These are phyloP conservation scores for Saccharomycopsis hybrid DNA, from an alignment of 1,139 yeast species.

Conservation along the genomic window DNA sequence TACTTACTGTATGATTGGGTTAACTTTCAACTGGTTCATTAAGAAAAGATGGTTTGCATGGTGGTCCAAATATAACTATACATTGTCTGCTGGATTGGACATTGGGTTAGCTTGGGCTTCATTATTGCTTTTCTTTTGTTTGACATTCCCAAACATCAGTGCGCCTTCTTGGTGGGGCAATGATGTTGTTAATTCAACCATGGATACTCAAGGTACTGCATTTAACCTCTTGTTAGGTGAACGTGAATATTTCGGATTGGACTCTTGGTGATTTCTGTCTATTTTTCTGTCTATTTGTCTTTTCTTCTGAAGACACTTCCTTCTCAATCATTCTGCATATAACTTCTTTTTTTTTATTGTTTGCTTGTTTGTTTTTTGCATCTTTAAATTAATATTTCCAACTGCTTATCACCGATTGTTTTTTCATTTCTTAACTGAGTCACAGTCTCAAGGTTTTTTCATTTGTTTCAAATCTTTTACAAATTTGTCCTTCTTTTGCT, in stretches of 20 bases:
- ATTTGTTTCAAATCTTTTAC: too few relatives aligned
- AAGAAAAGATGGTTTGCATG: constrained; percentile 47
- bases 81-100: constrained; percentile 52
- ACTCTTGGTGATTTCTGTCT: too few relatives aligned
- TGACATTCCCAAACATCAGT: constrained; percentile 32
- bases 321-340: too few relatives aligned
- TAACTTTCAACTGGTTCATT: constrained; percentile 45
- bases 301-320: neutral
- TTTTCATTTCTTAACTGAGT: too few relatives aligned
- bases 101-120: constrained; percentile 49
- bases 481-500: too few relatives aligned
- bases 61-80: constrained; percentile 63
- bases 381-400: too few relatives aligned
- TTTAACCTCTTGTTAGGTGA: too few relatives aligned
- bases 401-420: too few relatives aligned
- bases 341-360: too few relatives aligned
- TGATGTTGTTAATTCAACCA: constrained; percentile 28
- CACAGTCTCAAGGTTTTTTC: too few relatives aligned
- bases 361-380: too few relatives aligned
- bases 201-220: constrained; percentile 28
- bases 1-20: constrained; percentile 43
- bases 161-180: constrained; percentile 59
- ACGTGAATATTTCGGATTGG: too few relatives aligned
- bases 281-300: constrained; percentile 19
- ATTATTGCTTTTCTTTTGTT: constrained; percentile 41